These are phyloP conservation scores for Talaromyces pinophilus DNA, from an alignment of 2,329 filamentous ascomycete genomes.

Conservation along the genomic window DNA sequence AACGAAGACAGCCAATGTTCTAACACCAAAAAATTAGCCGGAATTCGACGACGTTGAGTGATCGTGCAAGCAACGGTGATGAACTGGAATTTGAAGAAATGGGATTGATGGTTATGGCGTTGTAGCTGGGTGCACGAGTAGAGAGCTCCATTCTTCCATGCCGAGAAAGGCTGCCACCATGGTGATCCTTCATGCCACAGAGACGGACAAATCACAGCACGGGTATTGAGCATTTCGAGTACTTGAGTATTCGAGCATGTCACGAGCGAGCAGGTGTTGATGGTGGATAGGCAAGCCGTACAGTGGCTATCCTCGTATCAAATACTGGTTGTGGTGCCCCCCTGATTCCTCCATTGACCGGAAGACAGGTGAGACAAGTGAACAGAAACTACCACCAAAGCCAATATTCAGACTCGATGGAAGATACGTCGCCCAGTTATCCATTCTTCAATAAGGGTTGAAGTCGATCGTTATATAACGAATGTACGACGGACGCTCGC, in stretches of 20 bases:
- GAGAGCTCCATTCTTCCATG: conserved; percentile 12
- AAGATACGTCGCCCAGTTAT: not conserved
- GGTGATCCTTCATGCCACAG: conserved; percentile 21
- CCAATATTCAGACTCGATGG: conserved; percentile 10
- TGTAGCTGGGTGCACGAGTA: not conserved
- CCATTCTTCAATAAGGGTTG: not conserved
- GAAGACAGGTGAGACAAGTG: not conserved
- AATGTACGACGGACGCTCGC: conserved; percentile 8
- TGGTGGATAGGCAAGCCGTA: not conserved
- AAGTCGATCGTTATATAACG: not conserved
- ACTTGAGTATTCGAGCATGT: not conserved
- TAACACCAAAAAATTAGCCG: not conserved
- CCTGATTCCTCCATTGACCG: not conserved
- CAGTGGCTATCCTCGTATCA: not conserved
- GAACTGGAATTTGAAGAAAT: not conserved
- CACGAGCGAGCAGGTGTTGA: not conserved
- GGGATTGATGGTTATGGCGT: not conserved
- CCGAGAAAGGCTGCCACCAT: conserved; percentile 2
- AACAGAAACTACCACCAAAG: conserved; percentile 5
- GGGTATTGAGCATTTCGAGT: not conserved
- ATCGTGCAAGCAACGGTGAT: not conserved
- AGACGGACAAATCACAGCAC: not conserved
- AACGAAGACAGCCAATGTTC: conserved; percentile 13
- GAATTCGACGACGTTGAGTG: not conserved
- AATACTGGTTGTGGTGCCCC: not conserved